Base-by-base conservation (phyloP, 495 filamentous ascomycete genomes). In the Coniosporium apollinis region DNA sequence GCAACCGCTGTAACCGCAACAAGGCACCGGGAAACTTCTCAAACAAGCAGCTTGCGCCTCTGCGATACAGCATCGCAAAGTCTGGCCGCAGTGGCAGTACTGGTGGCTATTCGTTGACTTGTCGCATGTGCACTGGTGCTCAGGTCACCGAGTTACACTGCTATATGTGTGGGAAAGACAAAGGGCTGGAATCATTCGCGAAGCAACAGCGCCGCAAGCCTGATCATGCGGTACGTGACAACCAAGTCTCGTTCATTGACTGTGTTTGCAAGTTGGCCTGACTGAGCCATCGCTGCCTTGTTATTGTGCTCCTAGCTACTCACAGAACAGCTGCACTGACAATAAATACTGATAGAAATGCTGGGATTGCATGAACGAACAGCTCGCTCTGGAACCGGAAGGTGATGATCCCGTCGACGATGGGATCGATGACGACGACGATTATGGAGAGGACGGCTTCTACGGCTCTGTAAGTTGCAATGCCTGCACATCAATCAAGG, bases 141-240 rank as follows among this genome's bases (percentile, higher is more conserved):
- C 58, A 57, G 41, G 41, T 47, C 1, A 34, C 37, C 11, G 51
- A 61, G 39, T 39, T 61, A 22, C 38, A 36, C 14, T 61, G 58
- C 44, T 44, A 15, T 16, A 46, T 48, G 30, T 83, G 78, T 41
- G 47, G 49, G 11, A 30, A 54, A 20, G 46, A 45, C 18, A 71
- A 71, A 44, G 42, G 45, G 0, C 33, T 69, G 1, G 57, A 68
- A 0, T 50, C 56, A 0, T 83, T 79, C 48, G 66, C 67, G 28
- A 76, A 72, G 42, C 53, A 40, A 17, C 69, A 77, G 40, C 61
- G 73, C 0, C 50, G 50, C 13, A 58, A 61, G 14, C 53, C 51
- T 1, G 60, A 66, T 8, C 43, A 48, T 8, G 58, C 65, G 2
- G 74, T 53, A 37, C 17, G 47, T 35, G 31, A 7, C 14, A 37